Percentiles rank a stretch among this genome's conserved stretches.
These are phyloP conservation scores for Apiotrichum mycotoxinovorans DNA, from an alignment of 1,284 basidiomycete genomes.

Conservation along the genomic window DNA sequence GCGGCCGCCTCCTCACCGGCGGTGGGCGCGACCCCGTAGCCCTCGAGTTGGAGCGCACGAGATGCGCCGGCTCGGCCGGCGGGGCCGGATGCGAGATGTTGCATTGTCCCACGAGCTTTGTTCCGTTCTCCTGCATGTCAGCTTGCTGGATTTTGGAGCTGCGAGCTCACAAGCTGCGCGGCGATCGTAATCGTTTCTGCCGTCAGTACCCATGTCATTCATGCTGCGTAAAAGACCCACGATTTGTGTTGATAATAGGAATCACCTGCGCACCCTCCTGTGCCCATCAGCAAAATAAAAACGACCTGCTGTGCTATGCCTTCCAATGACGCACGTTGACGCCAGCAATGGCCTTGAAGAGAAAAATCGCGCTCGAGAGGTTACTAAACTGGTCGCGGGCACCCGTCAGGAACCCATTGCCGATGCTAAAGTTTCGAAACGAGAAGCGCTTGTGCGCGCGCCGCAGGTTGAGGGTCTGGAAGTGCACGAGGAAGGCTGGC, in stretches of 20 bases:
- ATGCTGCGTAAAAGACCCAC: conserved; percentile 51
- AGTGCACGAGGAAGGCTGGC: conserved; percentile 80
- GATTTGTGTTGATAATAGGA: conserved; percentile 90
- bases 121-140: conserved; percentile 64
- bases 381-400: conserved; percentile 83
- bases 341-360: conserved; percentile 88
- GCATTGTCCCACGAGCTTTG: conserved; percentile 85
- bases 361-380: conserved; percentile 87
- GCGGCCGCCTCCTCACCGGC: background rate
- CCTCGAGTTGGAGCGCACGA: conserved; percentile 1
- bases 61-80: background rate
- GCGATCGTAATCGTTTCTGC: conserved; percentile 83
- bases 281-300: conserved; percentile 9
- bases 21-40: background rate
- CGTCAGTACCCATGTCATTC: background rate
- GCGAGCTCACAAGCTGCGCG: conserved; percentile 71
- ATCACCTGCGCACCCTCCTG: conserved; percentile 54
- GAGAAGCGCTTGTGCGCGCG: conserved; percentile 89
- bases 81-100: conserved; percentile 84
- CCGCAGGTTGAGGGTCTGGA: conserved; percentile 79
- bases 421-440: conserved; percentile 67
- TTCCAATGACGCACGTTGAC: conserved; percentile 38
- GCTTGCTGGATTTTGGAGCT: background rate
- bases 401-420: conserved; percentile 84
- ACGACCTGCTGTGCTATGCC: too few relatives aligned